Percentiles rank a stretch among this genome's conserved stretches.
Evolutionary conservation across 768 basidiomycete genomes (phyloP).

Genomic region (Thelephora aurantiotincta): DNA sequence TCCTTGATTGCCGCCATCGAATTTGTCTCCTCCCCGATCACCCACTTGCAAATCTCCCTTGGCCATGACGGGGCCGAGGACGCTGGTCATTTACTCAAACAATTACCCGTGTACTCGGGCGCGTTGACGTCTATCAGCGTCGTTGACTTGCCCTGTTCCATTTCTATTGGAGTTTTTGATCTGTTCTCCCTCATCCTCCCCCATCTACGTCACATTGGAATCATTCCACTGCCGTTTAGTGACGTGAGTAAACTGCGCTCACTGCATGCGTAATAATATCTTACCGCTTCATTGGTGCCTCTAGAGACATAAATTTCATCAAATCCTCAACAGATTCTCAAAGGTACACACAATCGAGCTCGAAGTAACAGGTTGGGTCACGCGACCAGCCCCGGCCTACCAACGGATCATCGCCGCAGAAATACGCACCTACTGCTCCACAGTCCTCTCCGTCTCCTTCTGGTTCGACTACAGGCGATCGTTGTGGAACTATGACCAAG

Average conservation of each 20-base stretch:
- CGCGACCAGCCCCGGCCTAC: conserved; percentile 14
- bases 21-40: conserved; percentile 25
- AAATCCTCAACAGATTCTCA: conserved; percentile 19
- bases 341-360: conserved; percentile 23
- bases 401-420: conserved; percentile 26
- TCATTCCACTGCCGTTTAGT: conserved; percentile 19
- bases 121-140: conserved; percentile 23
- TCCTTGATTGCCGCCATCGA: conserved; percentile 26
- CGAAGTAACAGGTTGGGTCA: conserved; percentile 22
- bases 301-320: conserved; percentile 19
- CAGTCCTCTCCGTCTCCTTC: conserved; percentile 20
- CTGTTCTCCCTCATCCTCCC: conserved; percentile 19
- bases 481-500: conserved; percentile 12
- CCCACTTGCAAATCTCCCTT: conserved; percentile 29
- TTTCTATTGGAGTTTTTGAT: conserved; percentile 9
- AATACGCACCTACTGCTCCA: conserved; percentile 23
- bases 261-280: conserved; percentile 8
- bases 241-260: conserved; percentile 17
- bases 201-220: conserved; percentile 23
- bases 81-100: conserved; percentile 17
- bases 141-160: conserved; percentile 19
- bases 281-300: conserved; percentile 6
- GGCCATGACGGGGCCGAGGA: conserved; percentile 22
- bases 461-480: conserved; percentile 15
- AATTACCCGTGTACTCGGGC: conserved; percentile 16